Evolutionary conservation across 306 rosid species (phyloP).

Genomic region (Lupinus albus): DNA sequence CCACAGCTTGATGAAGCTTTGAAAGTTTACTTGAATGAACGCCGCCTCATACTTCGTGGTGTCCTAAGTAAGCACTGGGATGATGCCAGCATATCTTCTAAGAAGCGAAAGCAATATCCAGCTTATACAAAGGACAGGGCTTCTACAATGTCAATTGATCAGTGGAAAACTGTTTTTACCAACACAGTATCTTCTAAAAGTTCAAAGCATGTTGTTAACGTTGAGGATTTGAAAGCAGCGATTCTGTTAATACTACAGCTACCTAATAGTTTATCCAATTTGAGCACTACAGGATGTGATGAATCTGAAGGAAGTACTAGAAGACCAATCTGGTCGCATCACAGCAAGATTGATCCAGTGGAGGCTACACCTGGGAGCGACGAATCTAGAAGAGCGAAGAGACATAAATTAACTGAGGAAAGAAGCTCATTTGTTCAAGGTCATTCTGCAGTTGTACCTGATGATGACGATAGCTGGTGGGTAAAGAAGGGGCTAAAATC

Average conservation of each 20-base stretch:
- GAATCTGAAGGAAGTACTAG: slow-evolving; percentile 64
- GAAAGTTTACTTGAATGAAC: slow-evolving; percentile 72
- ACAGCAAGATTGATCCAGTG: slow-evolving; percentile 60
- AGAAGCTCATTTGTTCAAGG: slow-evolving; percentile 63
- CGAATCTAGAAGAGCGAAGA: slow-evolving; percentile 83
- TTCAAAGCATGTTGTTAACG: slow-evolving; percentile 49
- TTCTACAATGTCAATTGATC: slow-evolving; percentile 54
- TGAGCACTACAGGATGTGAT: slow-evolving; percentile 52
- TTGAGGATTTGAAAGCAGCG: slow-evolving; percentile 78
- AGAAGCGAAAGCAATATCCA: slow-evolving; percentile 49
- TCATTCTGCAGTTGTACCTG: slow-evolving; percentile 57
- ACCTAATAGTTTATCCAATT: slow-evolving; percentile 52
- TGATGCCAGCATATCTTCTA: slow-evolving; percentile 43
- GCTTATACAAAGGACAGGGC: slow-evolving; percentile 56
- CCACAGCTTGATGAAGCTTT: slow-evolving; percentile 62
- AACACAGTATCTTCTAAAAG: slow-evolving; percentile 48
- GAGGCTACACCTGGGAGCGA: slow-evolving; percentile 92
- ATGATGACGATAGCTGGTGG: slow-evolving; percentile 92
- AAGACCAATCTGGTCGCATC: slow-evolving; percentile 52
- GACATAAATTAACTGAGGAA: slow-evolving; percentile 75
- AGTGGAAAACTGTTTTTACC: slow-evolving; percentile 49
- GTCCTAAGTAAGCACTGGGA: slow-evolving; percentile 46
- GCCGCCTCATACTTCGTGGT: slow-evolving; percentile 69
- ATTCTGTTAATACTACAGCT: slow-evolving; percentile 67
- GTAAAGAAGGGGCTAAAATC: slow-evolving; percentile 73